Conservation (phyloP, 352 stramenopile genomes). For the Phytophthora idaei region DNA sequence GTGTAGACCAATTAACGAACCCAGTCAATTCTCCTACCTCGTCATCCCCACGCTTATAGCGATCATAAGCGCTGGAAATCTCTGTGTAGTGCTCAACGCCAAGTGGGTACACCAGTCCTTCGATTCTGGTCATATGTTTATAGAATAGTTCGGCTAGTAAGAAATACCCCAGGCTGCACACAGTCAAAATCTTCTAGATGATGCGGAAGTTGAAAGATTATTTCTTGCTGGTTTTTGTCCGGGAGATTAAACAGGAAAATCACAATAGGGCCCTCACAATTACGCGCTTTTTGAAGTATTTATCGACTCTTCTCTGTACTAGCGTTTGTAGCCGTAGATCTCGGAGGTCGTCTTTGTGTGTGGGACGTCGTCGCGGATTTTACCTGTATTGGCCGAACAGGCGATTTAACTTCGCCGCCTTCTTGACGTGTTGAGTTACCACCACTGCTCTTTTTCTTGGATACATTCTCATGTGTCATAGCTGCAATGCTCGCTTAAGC, state of each 20-base stretch:
- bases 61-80: neutral
- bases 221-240: neutral
- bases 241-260: neutral
- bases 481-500: neutral
- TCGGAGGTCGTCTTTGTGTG: neutral
- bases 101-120: neutral
- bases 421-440: neutral
- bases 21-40: neutral
- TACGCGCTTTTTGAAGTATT: neutral
- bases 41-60: neutral
- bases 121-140: neutral
- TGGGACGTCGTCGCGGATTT: neutral
- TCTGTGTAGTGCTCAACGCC: neutral
- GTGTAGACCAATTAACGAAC: neutral
- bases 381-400: neutral
- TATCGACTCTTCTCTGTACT: neutral
- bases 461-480: neutral
- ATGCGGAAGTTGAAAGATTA: neutral
- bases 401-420: neutral
- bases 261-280: neutral
- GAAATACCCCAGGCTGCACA: neutral
- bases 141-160: neutral
- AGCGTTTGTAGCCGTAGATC: neutral
- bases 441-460: neutral
- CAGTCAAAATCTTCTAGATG: neutral